These are phyloP conservation scores for Penicillium maclennaniae DNA, from an alignment of 495 filamentous ascomycete genomes.

Conservation along the genomic window DNA sequence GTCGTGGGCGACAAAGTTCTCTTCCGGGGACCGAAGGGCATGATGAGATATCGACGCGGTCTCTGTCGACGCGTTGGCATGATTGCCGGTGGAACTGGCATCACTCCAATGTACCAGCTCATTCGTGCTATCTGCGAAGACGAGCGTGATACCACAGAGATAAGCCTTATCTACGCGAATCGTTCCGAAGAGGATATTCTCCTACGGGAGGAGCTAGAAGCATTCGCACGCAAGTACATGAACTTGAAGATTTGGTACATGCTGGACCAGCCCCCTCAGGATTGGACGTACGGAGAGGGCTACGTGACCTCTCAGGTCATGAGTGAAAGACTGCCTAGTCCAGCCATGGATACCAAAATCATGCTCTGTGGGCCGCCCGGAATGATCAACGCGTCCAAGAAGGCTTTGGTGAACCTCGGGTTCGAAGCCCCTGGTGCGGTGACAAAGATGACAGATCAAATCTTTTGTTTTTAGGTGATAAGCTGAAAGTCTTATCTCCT, in stretches of 20 bases:
- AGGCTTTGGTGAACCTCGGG: constrained; percentile 28
- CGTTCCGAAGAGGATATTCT: constrained; percentile 33
- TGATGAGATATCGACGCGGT: constrained; percentile 36
- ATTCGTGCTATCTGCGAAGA: constrained; percentile 47
- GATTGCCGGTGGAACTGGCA: constrained; percentile 40
- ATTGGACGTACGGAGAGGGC: constrained; percentile 27
- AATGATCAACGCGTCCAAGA: constrained; percentile 38
- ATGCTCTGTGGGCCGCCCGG: constrained; percentile 42
- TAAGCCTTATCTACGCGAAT: constrained; percentile 42
- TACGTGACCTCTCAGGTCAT: constrained; percentile 26
- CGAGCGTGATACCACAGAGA: constrained; percentile 38
- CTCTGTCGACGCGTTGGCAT: constrained; percentile 36
- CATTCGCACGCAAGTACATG: constrained; percentile 34
- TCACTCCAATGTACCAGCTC: constrained; percentile 53
- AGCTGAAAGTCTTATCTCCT: background rate
- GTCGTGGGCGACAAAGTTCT: constrained; percentile 36
- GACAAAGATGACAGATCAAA: constrained; percentile 23
- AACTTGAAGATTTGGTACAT: constrained; percentile 49
- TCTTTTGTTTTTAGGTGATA: constrained; percentile 10
- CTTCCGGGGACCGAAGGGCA: constrained; percentile 44
- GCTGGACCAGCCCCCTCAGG: constrained; percentile 30
- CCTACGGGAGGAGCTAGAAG: constrained; percentile 47
- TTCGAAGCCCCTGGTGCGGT: constrained; percentile 15
- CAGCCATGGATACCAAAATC: constrained; percentile 29
- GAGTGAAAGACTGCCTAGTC: constrained; percentile 15